Evolutionary conservation across 129 eudicot species (phyloP).

Genomic region (Flaveria trinervia): DNA sequence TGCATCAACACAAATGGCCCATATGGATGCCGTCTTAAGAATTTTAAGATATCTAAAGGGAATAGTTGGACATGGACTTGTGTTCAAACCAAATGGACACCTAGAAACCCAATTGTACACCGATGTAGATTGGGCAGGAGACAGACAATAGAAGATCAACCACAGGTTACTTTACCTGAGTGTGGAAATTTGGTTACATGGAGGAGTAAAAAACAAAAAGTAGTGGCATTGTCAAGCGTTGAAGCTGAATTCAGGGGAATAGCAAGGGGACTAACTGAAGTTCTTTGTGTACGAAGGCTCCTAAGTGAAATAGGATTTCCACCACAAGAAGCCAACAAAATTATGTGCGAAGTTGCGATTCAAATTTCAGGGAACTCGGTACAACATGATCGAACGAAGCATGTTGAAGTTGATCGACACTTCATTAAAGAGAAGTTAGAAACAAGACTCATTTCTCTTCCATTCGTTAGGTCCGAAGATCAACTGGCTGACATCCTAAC

Average conservation of each 20-base stretch:
- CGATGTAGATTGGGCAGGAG: neutral
- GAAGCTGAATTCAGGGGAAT: neutral
- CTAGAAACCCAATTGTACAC: neutral
- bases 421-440: neutral
- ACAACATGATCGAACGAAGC: neutral
- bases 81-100: neutral
- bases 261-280: neutral
- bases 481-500: neutral
- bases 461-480: neutral
- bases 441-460: neutral
- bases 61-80: too few species aligned
- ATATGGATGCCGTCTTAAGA: too few species aligned
- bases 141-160: neutral
- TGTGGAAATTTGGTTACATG: neutral
- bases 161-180: neutral
- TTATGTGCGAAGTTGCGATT: neutral
- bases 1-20: too few species aligned
- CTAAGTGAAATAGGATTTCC: neutral
- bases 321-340: neutral
- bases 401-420: neutral
- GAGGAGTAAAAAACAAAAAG: neutral
- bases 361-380: neutral
- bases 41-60: too few species aligned
- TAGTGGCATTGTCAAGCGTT: neutral
- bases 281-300: neutral